A percentile compares a stretch with the other conserved stretches of the same genome.
Evolutionary conservation across 495 filamentous ascomycete genomes (phyloP).

Genomic region (Ramalina intermedia): DNA sequence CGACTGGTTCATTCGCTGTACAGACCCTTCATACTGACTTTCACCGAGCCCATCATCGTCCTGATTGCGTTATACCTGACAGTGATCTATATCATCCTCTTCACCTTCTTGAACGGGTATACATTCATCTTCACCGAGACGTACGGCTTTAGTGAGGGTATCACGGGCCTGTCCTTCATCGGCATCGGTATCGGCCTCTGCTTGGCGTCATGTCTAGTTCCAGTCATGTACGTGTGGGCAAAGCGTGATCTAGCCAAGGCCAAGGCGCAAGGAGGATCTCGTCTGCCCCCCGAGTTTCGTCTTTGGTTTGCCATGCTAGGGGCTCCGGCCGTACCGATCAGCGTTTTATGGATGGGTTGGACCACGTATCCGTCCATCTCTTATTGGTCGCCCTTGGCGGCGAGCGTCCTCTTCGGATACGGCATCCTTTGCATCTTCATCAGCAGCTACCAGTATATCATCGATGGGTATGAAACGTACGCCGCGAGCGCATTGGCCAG

Average conservation of each 20-base stretch:
- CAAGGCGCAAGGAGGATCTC: conserved; percentile 19
- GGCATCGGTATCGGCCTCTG: conserved; percentile 43
- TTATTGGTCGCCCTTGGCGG: conserved; percentile 37
- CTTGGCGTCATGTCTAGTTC: conserved; percentile 30
- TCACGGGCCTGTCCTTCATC: conserved; percentile 44
- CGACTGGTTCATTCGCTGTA: conserved; percentile 26
- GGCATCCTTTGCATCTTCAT: conserved; percentile 40
- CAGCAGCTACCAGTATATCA: conserved; percentile 39
- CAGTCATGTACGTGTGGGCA: conserved; percentile 39
- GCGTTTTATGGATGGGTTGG: conserved; percentile 52
- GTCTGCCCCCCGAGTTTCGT: conserved; percentile 39
- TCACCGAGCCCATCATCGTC: conserved; percentile 35
- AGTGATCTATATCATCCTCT: conserved; percentile 50
- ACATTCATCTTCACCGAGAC: conserved; percentile 46
- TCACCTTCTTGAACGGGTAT: conserved; percentile 54
- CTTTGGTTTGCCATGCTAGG: conserved; percentile 46
- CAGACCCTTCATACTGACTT: conserved; percentile 30
- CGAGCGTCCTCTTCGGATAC: conserved; percentile 37
- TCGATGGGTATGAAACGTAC: conserved; percentile 37
- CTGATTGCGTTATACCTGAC: conserved; percentile 45
- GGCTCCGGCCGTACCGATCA: conserved; percentile 38
- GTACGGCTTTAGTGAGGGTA: conserved; percentile 36
- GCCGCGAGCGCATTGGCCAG: conserved; percentile 32
- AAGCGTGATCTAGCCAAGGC: conserved; percentile 31
- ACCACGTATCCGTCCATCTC: conserved; percentile 35